These are phyloP conservation scores for Lactuca saligna DNA, from an alignment of 129 eudicot species.

Conservation along the genomic window DNA sequence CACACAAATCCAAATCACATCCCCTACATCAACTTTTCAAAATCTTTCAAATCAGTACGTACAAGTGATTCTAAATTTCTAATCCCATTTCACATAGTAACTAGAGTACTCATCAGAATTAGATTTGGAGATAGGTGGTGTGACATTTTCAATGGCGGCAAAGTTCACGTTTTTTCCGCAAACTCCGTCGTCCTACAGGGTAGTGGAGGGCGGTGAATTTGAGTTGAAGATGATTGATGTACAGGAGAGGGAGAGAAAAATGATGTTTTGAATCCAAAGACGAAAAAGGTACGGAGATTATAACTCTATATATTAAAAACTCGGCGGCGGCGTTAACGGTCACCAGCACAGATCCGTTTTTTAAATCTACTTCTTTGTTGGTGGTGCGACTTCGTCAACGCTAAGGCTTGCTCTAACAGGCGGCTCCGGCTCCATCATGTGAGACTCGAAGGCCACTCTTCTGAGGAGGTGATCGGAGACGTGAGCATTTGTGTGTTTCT, in stretches of 20 bases:
- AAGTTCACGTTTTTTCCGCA: conserved; percentile 91
- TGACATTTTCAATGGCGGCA: conserved; percentile 91
- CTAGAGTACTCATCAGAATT: neutral
- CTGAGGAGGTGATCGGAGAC: too few relatives aligned
- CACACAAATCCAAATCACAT: conserved; percentile 18
- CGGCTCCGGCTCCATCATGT: too few relatives aligned
- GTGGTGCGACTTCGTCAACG: too few relatives aligned
- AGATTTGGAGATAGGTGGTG: conserved; percentile 56
- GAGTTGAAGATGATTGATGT: conserved; percentile 70
- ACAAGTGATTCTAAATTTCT: neutral
- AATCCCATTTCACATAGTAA: neutral
- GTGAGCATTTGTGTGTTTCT: too few relatives aligned
- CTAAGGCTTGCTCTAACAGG: too few relatives aligned
- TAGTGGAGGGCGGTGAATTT: conserved; percentile 39
- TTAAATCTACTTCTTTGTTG: too few relatives aligned
- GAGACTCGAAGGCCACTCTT: too few relatives aligned
- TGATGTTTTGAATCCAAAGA: conserved; percentile 72
- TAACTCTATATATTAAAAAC: conserved; percentile 67
- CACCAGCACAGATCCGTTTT: too few relatives aligned
- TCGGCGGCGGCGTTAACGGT: conserved; percentile 69
- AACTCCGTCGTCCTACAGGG: conserved; percentile 73
- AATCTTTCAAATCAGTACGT: neutral
- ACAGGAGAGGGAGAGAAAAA: conserved; percentile 69
- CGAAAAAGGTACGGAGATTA: conserved; percentile 69
- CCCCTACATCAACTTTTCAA: conserved; percentile 11